Conservation (phyloP, 2,329 filamentous ascomycete genomes). For the Botrytis tulipae region DNA sequence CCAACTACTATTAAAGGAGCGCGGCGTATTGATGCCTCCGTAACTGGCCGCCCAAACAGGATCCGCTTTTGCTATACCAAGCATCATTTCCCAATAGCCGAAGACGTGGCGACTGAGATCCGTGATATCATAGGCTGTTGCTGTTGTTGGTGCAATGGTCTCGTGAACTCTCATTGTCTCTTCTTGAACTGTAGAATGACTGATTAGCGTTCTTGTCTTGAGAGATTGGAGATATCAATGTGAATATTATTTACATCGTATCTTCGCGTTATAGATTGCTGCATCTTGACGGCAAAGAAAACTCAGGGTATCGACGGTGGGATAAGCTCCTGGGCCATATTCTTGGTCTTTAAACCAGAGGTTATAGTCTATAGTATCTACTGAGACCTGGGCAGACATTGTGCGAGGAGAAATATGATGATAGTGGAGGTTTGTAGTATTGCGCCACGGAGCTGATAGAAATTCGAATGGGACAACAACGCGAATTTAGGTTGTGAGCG, state of each 20-base stretch:
- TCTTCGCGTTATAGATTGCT: background rate
- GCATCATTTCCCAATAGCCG: background rate
- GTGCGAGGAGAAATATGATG: background rate
- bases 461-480: background rate
- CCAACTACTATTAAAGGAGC: background rate
- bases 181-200: background rate
- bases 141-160: background rate
- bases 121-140: background rate
- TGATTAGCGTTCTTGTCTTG: background rate
- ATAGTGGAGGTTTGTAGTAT: background rate
- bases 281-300: background rate
- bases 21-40: background rate
- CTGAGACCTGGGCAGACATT: background rate
- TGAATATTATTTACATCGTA: background rate
- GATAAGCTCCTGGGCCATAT: background rate
- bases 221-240: background rate
- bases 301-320: background rate
- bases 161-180: background rate
- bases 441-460: background rate
- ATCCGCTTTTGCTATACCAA: background rate
- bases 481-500: background rate
- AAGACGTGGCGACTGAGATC: background rate
- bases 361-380: background rate
- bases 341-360: background rate
- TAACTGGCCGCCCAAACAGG: background rate